phyloP scores from a whole-genome alignment of 768 basidiomycete species.

The Lentinula guzmanii region DNA sequence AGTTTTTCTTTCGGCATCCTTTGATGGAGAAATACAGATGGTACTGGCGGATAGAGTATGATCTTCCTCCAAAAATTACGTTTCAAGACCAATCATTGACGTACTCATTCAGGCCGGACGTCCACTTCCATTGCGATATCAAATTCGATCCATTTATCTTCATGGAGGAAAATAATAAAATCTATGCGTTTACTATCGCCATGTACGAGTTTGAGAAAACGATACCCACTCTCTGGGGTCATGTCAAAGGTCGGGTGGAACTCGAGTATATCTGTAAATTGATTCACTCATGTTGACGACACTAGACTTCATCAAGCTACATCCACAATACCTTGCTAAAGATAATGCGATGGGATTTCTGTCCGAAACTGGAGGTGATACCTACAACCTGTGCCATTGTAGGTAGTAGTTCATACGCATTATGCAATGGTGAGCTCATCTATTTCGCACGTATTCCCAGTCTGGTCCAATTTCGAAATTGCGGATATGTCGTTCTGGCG shows the following conservation, averaged over 20 bases:
- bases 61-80: background rate
- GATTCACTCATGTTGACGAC: too few species aligned
- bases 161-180: constrained; percentile 68
- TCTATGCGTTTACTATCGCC: constrained; percentile 74
- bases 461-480: constrained; percentile 70
- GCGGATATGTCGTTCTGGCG: constrained; percentile 63
- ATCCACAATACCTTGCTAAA: constrained; percentile 51
- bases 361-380: constrained; percentile 51
- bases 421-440: background rate
- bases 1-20: constrained; percentile 74
- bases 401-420: background rate
- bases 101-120: constrained; percentile 44
- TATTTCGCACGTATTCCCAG: constrained; percentile 14
- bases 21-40: constrained; percentile 65
- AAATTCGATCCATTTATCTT: constrained; percentile 63
- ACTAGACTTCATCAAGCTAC: constrained; percentile 44
- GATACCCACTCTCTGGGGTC: constrained; percentile 72
- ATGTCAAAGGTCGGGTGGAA: constrained; percentile 47
- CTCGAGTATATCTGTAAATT: constrained; percentile 1
- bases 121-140: constrained; percentile 73
- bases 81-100: constrained; percentile 14
- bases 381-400: constrained; percentile 56
- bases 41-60: constrained; percentile 52
- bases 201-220: constrained; percentile 75
- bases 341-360: constrained; percentile 61